Evolutionary conservation across 495 filamentous ascomycete species (phyloP), one percentile per base, ranked within the genome.

Genomic region (Pseudoneurospora amorphoporcata): DNA sequence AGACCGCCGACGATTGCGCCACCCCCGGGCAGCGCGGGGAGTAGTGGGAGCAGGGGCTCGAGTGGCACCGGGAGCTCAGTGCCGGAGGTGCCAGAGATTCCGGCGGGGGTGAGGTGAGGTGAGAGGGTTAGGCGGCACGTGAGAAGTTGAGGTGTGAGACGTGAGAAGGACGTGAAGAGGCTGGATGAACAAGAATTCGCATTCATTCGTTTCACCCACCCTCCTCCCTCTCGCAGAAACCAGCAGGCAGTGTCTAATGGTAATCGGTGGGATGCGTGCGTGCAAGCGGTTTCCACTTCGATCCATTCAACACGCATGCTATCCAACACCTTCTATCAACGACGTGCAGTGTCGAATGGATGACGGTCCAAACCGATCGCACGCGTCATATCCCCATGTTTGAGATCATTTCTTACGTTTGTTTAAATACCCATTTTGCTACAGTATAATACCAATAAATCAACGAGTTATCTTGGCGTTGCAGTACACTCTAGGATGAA

Each of bases 1-100:
- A 81, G 77, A 73, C 75, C 77, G 38, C 69, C 71, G 10, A 70
- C 70, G 29, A 53, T 75, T 16, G 40, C 69, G 73, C 47, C 74
- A 68, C 65, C 68, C 69, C 70, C 71, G 65, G 41, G 75, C 35
- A 71, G 71, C 39, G 68, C 65, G 14, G 65, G 71, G 65, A 32
- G 53, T 68, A 71, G 69, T 35, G 23, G 43, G 43, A n/a, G 40
- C 58, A 32, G 19, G 19, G 72, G n/a, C 16, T 16, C 29, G 41
- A 47, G 47, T 32, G 35, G 47, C 19, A 16, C 45, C 23, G 37
- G 29, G 8, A 17, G n/a, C 9, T 58, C 47, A 19, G 53, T 65
- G 69, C 39, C 17, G 38, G n/a, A 12, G 17, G 68, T 35, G 39
- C 35, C 37, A 39, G 32, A 16, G 23, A 65, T 65, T 35, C 53